Conservation (phyloP, 2,329 filamentous ascomycete genomes). For the Anisogramma anomala region DNA sequence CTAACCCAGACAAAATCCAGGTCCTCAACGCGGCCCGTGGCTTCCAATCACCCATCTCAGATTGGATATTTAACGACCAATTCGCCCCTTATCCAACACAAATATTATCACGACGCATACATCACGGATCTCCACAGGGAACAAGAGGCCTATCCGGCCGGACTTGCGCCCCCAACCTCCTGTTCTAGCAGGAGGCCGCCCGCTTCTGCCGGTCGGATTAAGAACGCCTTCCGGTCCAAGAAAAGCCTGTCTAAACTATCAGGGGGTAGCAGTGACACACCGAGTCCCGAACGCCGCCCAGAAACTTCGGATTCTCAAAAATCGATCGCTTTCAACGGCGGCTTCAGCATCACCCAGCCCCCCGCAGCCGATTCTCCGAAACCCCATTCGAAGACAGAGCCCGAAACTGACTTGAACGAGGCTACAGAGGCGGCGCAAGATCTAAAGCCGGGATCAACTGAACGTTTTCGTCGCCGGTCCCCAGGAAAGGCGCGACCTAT, state of each 20-base stretch:
- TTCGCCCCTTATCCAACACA: slow-evolving; percentile 53
- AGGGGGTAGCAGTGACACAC: slow-evolving; percentile 32
- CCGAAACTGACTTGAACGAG: slow-evolving; percentile 7
- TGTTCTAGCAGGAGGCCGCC: slow-evolving; percentile 42
- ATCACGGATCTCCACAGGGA: slow-evolving; percentile 10
- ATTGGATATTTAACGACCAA: slow-evolving; percentile 57
- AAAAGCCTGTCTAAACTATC: slow-evolving; percentile 26
- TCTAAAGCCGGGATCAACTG: slow-evolving; percentile 14
- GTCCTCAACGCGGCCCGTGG: slow-evolving; percentile 31
- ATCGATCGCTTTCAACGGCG: slow-evolving; percentile 4
- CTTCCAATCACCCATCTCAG: slow-evolving; percentile 52
- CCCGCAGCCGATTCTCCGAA: slow-evolving; percentile 5
- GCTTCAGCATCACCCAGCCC: slow-evolving; percentile 4
- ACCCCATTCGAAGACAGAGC: neutral
- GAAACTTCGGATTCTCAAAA: slow-evolving; percentile 7
- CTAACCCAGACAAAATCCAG: slow-evolving; percentile 13
- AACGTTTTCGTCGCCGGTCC: slow-evolving; percentile 21
- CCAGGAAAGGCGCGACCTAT: slow-evolving; percentile 21
- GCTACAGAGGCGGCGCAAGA: slow-evolving; percentile 13
- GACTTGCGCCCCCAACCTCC: slow-evolving; percentile 31
- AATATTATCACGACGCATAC: slow-evolving; percentile 29
- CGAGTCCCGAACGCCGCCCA: slow-evolving; percentile 24
- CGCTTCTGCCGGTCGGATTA: slow-evolving; percentile 61
- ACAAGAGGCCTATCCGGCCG: slow-evolving; percentile 11
- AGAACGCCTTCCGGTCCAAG: slow-evolving; percentile 55